Evolutionary conservation across 371 early-diverging fungal species (phyloP).

Genomic region (Amoeboaphelidium protococcarum): DNA sequence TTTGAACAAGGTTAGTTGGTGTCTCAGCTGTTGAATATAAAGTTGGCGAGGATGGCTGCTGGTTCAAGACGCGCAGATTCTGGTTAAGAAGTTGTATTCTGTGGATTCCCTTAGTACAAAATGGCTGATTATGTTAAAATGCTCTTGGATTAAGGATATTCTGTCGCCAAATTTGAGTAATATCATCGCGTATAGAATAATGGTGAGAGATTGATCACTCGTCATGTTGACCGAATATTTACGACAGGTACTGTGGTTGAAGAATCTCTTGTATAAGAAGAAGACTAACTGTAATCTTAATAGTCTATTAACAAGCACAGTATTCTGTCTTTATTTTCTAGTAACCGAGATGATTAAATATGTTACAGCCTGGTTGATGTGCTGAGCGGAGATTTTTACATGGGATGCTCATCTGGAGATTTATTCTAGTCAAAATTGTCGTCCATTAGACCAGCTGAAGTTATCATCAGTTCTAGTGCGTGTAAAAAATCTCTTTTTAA

Average conservation of each 20-base stretch:
- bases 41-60: not conserved
- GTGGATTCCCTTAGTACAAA: not conserved
- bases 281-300: not conserved
- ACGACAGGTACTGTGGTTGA: not conserved
- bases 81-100: not conserved
- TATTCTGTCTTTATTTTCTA: not conserved
- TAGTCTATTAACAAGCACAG: not conserved
- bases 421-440: not conserved
- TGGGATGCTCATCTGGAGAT: not conserved
- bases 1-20: not conserved
- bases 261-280: not conserved
- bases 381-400: not conserved
- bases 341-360: not conserved
- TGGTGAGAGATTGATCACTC: not conserved
- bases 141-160: not conserved
- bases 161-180: not conserved
- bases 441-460: not conserved
- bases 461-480: not conserved
- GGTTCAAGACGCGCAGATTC: no score
- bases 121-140: not conserved
- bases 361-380: not conserved
- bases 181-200: not conserved
- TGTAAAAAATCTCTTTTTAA: no score
- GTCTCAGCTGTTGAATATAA: not conserved
- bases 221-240: not conserved